Conservation (phyloP, 139 green algal species). For the Chlamydomonas applanata region DNA sequence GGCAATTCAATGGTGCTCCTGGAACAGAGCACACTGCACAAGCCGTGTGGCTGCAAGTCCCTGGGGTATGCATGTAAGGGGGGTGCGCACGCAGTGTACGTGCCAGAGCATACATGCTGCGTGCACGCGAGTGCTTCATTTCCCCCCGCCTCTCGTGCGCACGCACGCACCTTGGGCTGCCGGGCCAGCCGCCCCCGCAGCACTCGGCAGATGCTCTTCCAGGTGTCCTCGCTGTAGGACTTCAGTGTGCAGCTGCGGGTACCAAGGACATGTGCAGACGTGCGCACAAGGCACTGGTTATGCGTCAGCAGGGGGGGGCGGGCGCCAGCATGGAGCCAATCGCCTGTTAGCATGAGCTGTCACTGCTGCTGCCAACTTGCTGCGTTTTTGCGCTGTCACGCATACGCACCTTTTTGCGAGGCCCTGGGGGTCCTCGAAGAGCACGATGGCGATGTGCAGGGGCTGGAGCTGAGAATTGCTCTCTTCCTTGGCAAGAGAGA, state of each 20-base stretch:
- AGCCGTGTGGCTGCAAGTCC: neutral
- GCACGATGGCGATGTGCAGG: constrained; percentile 61
- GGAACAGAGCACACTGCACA: neutral
- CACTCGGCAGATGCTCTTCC: constrained; percentile 38
- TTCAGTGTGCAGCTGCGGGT: constrained; percentile 5
- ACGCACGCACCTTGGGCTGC: constrained; percentile 51
- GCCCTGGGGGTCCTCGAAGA: constrained; percentile 70
- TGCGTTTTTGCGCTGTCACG: neutral
- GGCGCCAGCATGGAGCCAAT: neutral
- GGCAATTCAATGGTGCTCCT: neutral
- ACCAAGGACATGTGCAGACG: neutral
- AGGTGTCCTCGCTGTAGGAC: constrained; percentile 46
- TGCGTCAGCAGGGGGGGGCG: no score
- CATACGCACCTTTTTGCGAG: neutral
- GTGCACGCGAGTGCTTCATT: no score
- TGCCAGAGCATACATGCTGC: no score
- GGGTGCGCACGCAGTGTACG: no score
- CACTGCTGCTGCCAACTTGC: neutral
- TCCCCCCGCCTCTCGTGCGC: neutral
- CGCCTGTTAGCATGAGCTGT: neutral
- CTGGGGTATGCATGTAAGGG: neutral
- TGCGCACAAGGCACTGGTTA: neutral
- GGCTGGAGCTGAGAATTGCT: constrained; percentile 57
- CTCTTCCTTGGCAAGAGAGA: constrained; percentile 56
- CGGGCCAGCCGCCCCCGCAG: constrained; percentile 56